Evolutionary conservation across 2,329 filamentous ascomycete genomes (phyloP).

Genomic region (Cordyceps farinosa): DNA sequence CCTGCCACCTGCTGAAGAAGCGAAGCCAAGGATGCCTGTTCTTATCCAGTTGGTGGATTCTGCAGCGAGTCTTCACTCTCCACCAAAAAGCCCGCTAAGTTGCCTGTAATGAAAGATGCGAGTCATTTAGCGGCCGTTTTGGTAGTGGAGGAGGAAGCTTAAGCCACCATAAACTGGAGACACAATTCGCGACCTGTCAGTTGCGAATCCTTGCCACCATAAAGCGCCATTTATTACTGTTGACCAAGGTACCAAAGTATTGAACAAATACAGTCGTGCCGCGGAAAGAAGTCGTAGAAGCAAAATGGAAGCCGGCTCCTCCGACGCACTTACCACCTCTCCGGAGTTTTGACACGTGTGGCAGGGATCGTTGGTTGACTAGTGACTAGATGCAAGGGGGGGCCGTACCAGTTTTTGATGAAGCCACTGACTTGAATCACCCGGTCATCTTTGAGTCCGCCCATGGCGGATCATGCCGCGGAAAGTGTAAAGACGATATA

Average conservation of each 20-base stretch:
- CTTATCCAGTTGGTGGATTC: background rate
- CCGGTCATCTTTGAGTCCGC: too few relatives aligned
- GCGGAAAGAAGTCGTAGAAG: background rate
- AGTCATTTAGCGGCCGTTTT: slow-evolving; percentile 6
- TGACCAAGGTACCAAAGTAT: background rate
- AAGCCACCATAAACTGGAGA: background rate
- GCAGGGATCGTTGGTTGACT: background rate
- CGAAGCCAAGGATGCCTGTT: background rate
- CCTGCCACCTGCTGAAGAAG: background rate
- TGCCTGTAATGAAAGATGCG: slow-evolving; percentile 7
- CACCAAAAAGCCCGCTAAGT: background rate
- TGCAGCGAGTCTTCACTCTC: background rate
- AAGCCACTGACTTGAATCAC: too few relatives aligned
- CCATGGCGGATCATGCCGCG: background rate
- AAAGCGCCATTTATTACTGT: background rate
- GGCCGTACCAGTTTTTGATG: too few relatives aligned
- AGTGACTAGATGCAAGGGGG: too few relatives aligned
- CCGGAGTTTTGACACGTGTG: background rate
- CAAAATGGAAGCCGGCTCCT: background rate
- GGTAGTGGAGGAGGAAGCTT: background rate
- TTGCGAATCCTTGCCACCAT: background rate
- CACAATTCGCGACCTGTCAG: background rate
- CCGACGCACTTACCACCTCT: background rate
- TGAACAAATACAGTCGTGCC: background rate
- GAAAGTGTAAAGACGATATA: background rate